Evolutionary conservation across 805 yeast species (phyloP).

Genomic region (Suhomyces prunicola): DNA sequence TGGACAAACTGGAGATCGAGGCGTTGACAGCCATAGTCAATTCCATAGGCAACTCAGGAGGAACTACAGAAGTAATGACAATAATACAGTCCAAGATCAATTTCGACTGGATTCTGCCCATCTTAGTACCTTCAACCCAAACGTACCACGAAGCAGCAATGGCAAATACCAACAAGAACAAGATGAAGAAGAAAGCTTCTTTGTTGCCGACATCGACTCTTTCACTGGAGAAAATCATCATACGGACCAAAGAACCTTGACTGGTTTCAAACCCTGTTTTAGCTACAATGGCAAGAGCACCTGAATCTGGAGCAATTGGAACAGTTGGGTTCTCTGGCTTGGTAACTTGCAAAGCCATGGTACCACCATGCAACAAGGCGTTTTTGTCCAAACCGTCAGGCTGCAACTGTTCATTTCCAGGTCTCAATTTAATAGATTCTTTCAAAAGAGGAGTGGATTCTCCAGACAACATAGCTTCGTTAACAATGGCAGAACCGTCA

Average conservation of each 20-base stretch:
- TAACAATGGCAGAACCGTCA: constrained; percentile 91
- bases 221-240: constrained; percentile 96
- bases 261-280: constrained; percentile 98
- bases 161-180: constrained; percentile 87
- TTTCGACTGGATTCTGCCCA: constrained; percentile 94
- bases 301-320: constrained; percentile 79
- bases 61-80: constrained; percentile 95
- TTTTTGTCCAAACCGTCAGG: constrained; percentile 86
- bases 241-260: constrained; percentile 95
- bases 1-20: constrained; percentile 82
- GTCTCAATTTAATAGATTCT: constrained; percentile 85
- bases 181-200: constrained; percentile 89
- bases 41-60: constrained; percentile 99
- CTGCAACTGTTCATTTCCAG: constrained; percentile 62
- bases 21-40: constrained; percentile 96
- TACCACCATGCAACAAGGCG: constrained; percentile 90
- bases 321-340: constrained; percentile 51
- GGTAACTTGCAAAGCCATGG: constrained; percentile 90
- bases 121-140: constrained; percentile 94
- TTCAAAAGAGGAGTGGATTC: constrained; percentile 96
- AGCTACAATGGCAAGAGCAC: constrained; percentile 85
- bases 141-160: constrained; percentile 96
- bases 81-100: constrained; percentile 92
- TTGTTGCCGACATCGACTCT: constrained; percentile 93
- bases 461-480: constrained; percentile 98